Evolutionary conservation across 2,329 filamentous ascomycete species (phyloP).

Genomic region (Claviceps spartinae): DNA sequence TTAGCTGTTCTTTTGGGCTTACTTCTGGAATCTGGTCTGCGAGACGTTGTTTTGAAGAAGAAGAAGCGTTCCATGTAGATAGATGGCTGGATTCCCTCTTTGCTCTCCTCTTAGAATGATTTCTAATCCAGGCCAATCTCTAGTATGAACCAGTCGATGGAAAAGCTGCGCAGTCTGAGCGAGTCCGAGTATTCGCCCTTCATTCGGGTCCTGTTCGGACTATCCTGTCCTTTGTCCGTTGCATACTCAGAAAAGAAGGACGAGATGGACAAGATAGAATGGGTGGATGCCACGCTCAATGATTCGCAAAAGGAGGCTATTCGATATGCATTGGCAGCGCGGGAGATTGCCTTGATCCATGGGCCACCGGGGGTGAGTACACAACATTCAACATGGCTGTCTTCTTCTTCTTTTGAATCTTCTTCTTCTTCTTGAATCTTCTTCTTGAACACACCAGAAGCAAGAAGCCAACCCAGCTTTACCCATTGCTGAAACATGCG

Average conservation of each 20-base stretch:
- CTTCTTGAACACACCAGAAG: background rate
- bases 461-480: background rate
- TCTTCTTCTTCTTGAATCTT: background rate
- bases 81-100: background rate
- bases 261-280: slow-evolving; percentile 35
- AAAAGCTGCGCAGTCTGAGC: slow-evolving; percentile 41
- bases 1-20: background rate
- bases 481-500: background rate
- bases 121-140: background rate
- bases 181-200: slow-evolving; percentile 46
- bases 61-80: no score
- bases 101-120: background rate
- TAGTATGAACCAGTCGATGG: slow-evolving; percentile 52
- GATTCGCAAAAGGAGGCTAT: slow-evolving; percentile 56
- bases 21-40: no score
- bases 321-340: slow-evolving; percentile 69
- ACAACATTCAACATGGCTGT: background rate
- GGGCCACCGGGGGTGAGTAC: slow-evolving; percentile 63
- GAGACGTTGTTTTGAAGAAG: no score
- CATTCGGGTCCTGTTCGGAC: slow-evolving; percentile 48
- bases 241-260: slow-evolving; percentile 29
- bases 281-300: slow-evolving; percentile 49
- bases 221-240: slow-evolving; percentile 37
- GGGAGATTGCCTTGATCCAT: slow-evolving; percentile 80
- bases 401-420: background rate